Evolutionary conservation across 2,329 filamentous ascomycete species (phyloP).

Genomic region (Penicillium sp.): DNA sequence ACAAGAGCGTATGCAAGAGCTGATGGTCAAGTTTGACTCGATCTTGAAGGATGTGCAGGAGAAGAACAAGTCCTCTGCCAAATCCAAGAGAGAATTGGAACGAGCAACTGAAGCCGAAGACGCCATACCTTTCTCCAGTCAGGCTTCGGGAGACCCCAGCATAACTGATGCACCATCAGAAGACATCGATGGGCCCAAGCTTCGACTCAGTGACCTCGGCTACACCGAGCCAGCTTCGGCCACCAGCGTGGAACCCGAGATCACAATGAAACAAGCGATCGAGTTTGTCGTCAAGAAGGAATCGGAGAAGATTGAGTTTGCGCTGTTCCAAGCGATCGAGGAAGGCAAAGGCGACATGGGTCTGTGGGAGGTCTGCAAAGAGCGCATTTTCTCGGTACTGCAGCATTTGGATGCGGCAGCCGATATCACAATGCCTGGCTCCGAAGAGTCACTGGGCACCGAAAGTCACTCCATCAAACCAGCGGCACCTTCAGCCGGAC

Average conservation of each 20-base stretch:
- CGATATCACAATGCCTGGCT: constrained; percentile 5
- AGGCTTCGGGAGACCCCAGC: neutral
- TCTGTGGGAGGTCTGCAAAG: constrained; percentile 44
- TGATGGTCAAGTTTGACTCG: constrained; percentile 18
- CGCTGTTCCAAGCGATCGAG: constrained; percentile 32
- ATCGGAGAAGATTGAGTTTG: constrained; percentile 33
- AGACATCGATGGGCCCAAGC: neutral
- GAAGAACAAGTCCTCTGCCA: neutral
- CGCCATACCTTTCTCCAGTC: neutral
- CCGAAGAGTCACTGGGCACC: neutral
- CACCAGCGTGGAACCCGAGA: constrained; percentile 9
- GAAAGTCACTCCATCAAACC: neutral
- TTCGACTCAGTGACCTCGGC: constrained; percentile 21
- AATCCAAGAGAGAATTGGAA: neutral
- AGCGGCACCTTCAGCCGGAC: constrained; percentile 2
- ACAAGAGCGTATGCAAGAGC: constrained; percentile 27
- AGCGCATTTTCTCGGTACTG: constrained; percentile 44
- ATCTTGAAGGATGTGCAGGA: constrained; percentile 13
- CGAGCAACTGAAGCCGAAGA: neutral
- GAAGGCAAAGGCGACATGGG: constrained; percentile 36
- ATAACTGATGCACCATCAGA: neutral
- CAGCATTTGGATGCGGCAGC: constrained; percentile 26
- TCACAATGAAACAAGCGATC: constrained; percentile 28
- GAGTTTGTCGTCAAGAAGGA: constrained; percentile 34
- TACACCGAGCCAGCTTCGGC: constrained; percentile 14